Percentiles rank a stretch among this genome's conserved stretches.
phyloP scores from a whole-genome alignment of 177 flowering plant species.

The Telopea speciosissima region DNA sequence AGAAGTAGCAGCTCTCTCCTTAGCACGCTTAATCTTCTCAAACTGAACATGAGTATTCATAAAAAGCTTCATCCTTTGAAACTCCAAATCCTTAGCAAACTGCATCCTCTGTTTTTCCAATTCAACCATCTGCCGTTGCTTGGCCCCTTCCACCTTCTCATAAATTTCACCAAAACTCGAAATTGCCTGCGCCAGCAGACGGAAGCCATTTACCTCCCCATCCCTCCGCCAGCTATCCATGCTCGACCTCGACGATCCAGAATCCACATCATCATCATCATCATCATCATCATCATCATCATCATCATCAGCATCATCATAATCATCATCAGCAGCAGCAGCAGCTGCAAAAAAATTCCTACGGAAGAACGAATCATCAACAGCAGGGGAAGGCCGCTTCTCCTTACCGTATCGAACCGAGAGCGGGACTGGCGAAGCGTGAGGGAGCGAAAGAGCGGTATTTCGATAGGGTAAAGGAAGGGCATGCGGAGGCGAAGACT shows the following conservation, averaged over 20 bases:
- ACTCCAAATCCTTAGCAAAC: conserved; percentile 75
- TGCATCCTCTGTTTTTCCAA: conserved; percentile 89
- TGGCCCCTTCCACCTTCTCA: conserved; percentile 67
- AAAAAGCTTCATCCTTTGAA: conserved; percentile 76
- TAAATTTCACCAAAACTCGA: conserved; percentile 65
- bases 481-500: conserved; percentile 43
- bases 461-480: conserved; percentile 43
- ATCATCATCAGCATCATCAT: conserved; percentile 20
- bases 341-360: conserved; percentile 62
- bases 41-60: conserved; percentile 79
- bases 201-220: conserved; percentile 36
- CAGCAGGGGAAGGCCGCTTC: conserved; percentile 45
- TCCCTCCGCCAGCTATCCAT: conserved; percentile 24
- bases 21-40: conserved; percentile 57
- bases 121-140: conserved; percentile 68
- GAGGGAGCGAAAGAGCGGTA: conserved; percentile 17
- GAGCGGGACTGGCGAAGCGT: conserved; percentile 25
- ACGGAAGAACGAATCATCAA: conserved; percentile 49
- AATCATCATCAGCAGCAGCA: conserved; percentile 24
- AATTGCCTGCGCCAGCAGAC: conserved; percentile 58
- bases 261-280: conserved; percentile 20
- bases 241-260: conserved; percentile 30
- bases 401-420: conserved; percentile 28
- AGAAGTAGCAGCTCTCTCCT: conserved; percentile 30
- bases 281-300: conserved; percentile 21